These are phyloP conservation scores for Gossypium anomalum DNA, from an alignment of 345 rosid genomes.

Conservation along the genomic window DNA sequence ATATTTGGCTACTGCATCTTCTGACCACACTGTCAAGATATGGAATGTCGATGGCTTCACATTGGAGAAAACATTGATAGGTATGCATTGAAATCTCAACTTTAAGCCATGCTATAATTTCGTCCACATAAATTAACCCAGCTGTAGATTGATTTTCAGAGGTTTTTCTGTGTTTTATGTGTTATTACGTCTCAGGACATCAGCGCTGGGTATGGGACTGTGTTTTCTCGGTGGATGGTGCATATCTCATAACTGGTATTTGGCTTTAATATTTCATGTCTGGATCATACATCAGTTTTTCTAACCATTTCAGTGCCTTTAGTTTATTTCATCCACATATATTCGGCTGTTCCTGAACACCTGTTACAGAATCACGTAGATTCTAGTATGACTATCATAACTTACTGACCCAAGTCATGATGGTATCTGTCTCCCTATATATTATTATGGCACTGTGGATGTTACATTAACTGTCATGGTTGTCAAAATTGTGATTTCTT, in stretches of 20 bases:
- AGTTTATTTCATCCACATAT: not conserved
- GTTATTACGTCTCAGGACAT: constrained; percentile 51
- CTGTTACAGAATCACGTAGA: not conserved
- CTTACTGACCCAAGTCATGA: not conserved
- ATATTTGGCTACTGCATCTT: constrained; percentile 93
- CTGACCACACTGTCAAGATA: constrained; percentile 90
- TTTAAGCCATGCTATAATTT: constrained; percentile 1
- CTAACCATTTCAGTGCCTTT: not conserved
- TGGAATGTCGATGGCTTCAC: constrained; percentile 97
- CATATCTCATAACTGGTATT: constrained; percentile 85
- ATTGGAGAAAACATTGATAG: constrained; percentile 74
- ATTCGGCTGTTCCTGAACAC: not conserved
- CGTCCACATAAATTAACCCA: not conserved
- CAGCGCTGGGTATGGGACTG: constrained; percentile 99
- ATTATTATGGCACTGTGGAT: not conserved
- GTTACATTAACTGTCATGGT: not conserved
- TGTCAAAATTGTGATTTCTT: not conserved
- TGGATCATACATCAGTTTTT: not conserved
- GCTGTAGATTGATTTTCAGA: not conserved
- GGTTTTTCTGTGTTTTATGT: not conserved
- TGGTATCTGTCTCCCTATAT: not conserved
- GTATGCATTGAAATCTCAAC: constrained; percentile 25
- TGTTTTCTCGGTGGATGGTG: constrained; percentile 97
- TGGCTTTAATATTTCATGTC: not conserved
- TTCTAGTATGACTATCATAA: not conserved